A percentile compares a stretch with the other conserved stretches of the same genome.
Conservation (phyloP, 352 stramenopile species). For the Phytopythium kandeliae region DNA sequence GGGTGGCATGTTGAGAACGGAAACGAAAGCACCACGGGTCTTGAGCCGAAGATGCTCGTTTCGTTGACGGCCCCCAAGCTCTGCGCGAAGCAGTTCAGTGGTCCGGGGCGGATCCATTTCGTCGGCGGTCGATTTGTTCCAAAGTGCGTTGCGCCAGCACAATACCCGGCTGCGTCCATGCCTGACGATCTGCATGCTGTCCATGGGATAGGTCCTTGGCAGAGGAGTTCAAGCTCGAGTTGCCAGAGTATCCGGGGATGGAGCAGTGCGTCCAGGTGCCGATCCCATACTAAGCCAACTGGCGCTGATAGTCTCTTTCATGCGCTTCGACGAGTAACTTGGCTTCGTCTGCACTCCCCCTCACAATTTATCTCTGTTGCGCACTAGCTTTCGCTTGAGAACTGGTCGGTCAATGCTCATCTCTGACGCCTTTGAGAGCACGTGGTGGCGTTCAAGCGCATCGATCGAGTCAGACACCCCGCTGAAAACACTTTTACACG, state of each 20-base stretch:
- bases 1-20: constrained; percentile 96
- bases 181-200: not conserved
- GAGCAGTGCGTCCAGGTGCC: constrained; percentile 62
- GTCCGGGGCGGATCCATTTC: constrained; percentile 86
- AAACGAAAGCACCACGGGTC: constrained; percentile 66
- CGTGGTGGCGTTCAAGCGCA: no score
- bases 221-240: constrained; percentile 55
- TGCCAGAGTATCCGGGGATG: constrained; percentile 48
- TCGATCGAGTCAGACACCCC: no score
- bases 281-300: constrained; percentile 15
- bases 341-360: no score
- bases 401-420: no score
- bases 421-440: not conserved
- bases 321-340: not conserved
- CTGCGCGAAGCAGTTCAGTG: constrained; percentile 86
- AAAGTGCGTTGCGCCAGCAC: constrained; percentile 31
- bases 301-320: not conserved
- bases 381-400: not conserved
- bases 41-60: constrained; percentile 92
- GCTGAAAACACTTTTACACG: no score
- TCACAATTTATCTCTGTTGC: not conserved
- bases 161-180: not conserved
- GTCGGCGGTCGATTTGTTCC: constrained; percentile 95
- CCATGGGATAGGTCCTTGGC: constrained; percentile 32
- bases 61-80: constrained; percentile 97